Percentiles rank a stretch among this genome's conserved stretches.
Conservation (phyloP, 352 stramenopile species). For the Globisporangium paroecandrum region DNA sequence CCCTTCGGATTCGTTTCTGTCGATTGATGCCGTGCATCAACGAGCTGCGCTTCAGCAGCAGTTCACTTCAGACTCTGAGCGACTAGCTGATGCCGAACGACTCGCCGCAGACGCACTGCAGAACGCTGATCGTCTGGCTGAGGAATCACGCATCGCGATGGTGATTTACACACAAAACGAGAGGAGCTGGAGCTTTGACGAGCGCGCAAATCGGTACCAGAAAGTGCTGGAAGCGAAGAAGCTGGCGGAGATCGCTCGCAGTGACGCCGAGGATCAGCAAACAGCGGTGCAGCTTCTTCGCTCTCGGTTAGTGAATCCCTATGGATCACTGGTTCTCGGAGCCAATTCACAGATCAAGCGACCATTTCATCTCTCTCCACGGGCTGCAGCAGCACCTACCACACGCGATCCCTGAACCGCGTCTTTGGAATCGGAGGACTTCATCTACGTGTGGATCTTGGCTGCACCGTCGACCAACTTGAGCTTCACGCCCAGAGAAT, state of each 20-base stretch:
- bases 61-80: conserved; percentile 29
- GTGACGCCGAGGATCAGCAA: conserved; percentile 38
- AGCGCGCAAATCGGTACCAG: conserved; percentile 47
- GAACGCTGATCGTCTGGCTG: conserved; percentile 45
- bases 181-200: conserved; percentile 57
- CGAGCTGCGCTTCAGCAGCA: conserved; percentile 27
- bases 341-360: conserved; percentile 8
- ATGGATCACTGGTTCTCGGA: conserved; percentile 19
- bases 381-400: background rate
- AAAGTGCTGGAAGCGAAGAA: conserved; percentile 52
- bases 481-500: conserved; percentile 47
- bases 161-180: conserved; percentile 58
- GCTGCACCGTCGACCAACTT: conserved; percentile 40
- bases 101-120: conserved; percentile 26
- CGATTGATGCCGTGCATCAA: conserved; percentile 36
- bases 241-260: conserved; percentile 37
- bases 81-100: conserved; percentile 28
- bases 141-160: conserved; percentile 60
- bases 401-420: background rate
- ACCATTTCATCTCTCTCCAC: conserved; percentile 5
- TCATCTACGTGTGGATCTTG: conserved; percentile 48
- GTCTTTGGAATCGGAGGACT: conserved; percentile 16
- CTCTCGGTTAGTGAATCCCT: conserved; percentile 38
- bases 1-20: conserved; percentile 24
- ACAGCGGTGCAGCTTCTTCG: conserved; percentile 29